phyloP scores from a whole-genome alignment of 495 filamentous ascomycete genomes.

The Talaromyces liani region DNA sequence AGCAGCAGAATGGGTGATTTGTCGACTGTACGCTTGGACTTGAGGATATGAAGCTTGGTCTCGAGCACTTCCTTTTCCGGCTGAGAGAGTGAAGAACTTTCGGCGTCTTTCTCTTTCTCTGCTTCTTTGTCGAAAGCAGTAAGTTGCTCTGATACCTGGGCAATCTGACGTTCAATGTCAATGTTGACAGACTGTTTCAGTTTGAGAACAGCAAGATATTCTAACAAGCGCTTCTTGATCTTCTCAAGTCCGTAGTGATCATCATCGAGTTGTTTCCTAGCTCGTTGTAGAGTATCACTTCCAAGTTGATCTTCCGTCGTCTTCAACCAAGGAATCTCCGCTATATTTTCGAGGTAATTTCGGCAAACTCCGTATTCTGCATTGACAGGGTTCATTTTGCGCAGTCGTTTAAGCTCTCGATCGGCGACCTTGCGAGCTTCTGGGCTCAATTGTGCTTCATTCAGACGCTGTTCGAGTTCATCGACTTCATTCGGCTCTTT shows the following conservation, averaged over 20 bases:
- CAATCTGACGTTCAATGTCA: constrained; percentile 69
- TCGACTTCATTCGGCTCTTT: constrained; percentile 79
- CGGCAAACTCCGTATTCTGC: constrained; percentile 91
- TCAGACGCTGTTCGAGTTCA: constrained; percentile 79
- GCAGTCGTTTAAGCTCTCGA: constrained; percentile 78
- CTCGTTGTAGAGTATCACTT: constrained; percentile 66
- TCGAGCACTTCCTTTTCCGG: constrained; percentile 40
- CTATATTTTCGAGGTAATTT: constrained; percentile 90
- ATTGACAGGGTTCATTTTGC: constrained; percentile 90
- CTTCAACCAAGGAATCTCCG: constrained; percentile 90
- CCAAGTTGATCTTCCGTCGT: constrained; percentile 83
- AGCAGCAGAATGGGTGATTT: constrained; percentile 94
- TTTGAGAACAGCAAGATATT: constrained; percentile 92
- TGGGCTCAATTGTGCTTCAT: constrained; percentile 67
- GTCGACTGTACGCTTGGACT: constrained; percentile 73
- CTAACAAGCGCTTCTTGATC: constrained; percentile 92
- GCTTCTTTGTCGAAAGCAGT: constrained; percentile 32
- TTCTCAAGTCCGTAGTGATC: constrained; percentile 97
- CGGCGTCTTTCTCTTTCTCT: constrained; percentile 26
- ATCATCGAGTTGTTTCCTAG: constrained; percentile 85
- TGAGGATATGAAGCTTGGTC: constrained; percentile 59
- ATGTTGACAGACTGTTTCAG: constrained; percentile 85
- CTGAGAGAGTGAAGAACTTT: constrained; percentile 24
- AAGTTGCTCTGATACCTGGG: constrained; percentile 53
- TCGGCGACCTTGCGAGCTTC: constrained; percentile 83